A percentile compares a stretch with the other conserved stretches of the same genome.
phyloP scores from a whole-genome alignment of 768 basidiomycete species.

The Tremella yokohamensis region DNA sequence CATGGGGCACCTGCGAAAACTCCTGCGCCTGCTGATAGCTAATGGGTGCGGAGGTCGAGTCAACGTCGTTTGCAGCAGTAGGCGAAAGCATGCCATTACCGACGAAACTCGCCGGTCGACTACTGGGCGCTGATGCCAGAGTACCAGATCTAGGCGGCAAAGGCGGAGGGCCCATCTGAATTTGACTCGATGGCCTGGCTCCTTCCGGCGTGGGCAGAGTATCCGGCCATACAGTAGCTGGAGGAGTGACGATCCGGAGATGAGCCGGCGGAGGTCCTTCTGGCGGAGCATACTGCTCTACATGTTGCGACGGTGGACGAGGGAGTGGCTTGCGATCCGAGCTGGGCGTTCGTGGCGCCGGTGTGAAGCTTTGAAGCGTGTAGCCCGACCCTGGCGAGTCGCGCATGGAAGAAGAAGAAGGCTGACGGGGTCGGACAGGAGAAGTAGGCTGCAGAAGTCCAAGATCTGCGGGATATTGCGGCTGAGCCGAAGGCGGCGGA shows the following conservation, averaged over 20 bases:
- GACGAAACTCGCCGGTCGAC: neutral
- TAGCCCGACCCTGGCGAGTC: slow-evolving; percentile 15
- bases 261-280: slow-evolving; percentile 30
- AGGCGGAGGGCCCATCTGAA: neutral
- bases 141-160: neutral
- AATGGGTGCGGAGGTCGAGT: neutral
- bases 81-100: neutral
- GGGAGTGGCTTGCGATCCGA: neutral
- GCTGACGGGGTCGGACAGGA: neutral
- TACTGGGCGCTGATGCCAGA: neutral
- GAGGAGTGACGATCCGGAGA: slow-evolving; percentile 12
- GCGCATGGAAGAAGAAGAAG: slow-evolving; percentile 7
- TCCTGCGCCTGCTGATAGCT: neutral
- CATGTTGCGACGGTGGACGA: slow-evolving; percentile 3
- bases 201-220: neutral
- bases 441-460: neutral
- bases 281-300: slow-evolving; percentile 20
- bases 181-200: neutral
- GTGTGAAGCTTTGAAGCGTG: slow-evolving; percentile 4
- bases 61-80: neutral
- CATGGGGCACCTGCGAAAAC: slow-evolving; percentile 2
- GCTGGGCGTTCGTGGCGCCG: neutral
- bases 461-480: neutral
- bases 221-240: neutral
- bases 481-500: no score